Evolutionary conservation across 139 green algal genomes (phyloP), one percentile per base, ranked within the genome.

Genomic region (Chlorokybus atmophyticus): DNA sequence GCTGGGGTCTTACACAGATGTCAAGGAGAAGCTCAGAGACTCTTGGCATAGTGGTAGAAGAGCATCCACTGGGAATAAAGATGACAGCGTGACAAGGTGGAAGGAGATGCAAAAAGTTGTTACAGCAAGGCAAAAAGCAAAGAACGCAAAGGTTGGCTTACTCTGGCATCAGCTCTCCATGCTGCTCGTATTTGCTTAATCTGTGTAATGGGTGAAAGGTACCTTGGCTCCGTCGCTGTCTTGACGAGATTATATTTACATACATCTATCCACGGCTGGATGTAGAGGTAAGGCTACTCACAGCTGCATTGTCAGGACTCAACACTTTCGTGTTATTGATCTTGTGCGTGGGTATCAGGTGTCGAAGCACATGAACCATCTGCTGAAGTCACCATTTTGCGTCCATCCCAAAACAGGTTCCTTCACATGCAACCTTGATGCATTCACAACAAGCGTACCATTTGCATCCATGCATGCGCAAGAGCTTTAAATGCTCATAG

Each of bases 301-400:
- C n/a, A n/a, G n/a, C n/a, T n/a, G n/a, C n/a, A n/a, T n/a, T n/a
- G n/a, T n/a, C n/a, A n/a, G n/a, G n/a, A n/a, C n/a, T n/a, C n/a
- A n/a, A n/a, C n/a, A n/a, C n/a, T n/a, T n/a, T n/a, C n/a, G n/a
- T n/a, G n/a, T n/a, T n/a, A n/a, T n/a, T n/a, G n/a, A n/a, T n/a
- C n/a, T n/a, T n/a, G n/a, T n/a, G n/a, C n/a, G n/a, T n/a, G n/a
- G n/a, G n/a, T n/a, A n/a, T n/a, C 59, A 66, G 59, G 92, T 99
- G 23, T 95, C 92, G 2, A 95, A 93, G 66, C 94, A 97, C 76
- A 97, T 93, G 83, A 99, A 99, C 75, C 92, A 99, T 60, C 68
- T 99, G 74, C 82, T 99, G 42, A 99, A 99, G 78, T 83, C 90
- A 1, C 92, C 92, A 7, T 97, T 99, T 70, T 99, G 91, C 55